Evolutionary conservation across 176 grass and related monocot genomes (phyloP).

Genomic region (Lolium perenne): DNA sequence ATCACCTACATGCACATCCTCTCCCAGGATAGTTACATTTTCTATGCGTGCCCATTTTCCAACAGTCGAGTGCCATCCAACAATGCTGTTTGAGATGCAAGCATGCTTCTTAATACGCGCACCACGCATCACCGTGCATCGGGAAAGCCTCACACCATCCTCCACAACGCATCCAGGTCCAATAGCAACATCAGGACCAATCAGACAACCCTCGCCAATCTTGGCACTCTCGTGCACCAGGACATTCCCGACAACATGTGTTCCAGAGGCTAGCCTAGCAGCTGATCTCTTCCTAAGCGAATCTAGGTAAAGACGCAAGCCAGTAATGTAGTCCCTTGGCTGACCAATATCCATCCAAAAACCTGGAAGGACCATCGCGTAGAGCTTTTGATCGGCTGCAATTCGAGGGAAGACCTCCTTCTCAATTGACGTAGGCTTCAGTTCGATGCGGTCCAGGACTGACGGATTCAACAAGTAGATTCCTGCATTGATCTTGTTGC

Average conservation of each 20-base stretch:
- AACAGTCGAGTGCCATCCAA: slow-evolving; percentile 92
- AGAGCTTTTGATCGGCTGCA: slow-evolving; percentile 64
- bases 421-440: slow-evolving; percentile 95
- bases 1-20: slow-evolving; percentile 90
- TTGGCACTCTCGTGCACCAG: slow-evolving; percentile 83
- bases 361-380: slow-evolving; percentile 86
- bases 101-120: slow-evolving; percentile 85
- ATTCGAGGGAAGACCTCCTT: slow-evolving; percentile 92
- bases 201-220: slow-evolving; percentile 89
- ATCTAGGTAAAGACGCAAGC: slow-evolving; percentile 79
- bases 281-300: slow-evolving; percentile 79
- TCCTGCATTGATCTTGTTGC: slow-evolving; percentile 98
- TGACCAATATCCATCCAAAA: slow-evolving; percentile 99
- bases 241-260: slow-evolving; percentile 76
- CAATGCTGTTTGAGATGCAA: slow-evolving; percentile 83
- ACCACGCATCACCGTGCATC: slow-evolving; percentile 81
- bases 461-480: slow-evolving; percentile 95
- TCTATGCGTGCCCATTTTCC: slow-evolving; percentile 87
- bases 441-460: slow-evolving; percentile 80
- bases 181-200: slow-evolving; percentile 89
- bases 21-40: slow-evolving; percentile 89
- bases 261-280: slow-evolving; percentile 56
- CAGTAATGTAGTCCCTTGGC: slow-evolving; percentile 89
- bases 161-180: slow-evolving; percentile 86
- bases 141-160: slow-evolving; percentile 80